Conservation (phyloP, 345 rosid species). For the Heritiera fomes region DNA sequence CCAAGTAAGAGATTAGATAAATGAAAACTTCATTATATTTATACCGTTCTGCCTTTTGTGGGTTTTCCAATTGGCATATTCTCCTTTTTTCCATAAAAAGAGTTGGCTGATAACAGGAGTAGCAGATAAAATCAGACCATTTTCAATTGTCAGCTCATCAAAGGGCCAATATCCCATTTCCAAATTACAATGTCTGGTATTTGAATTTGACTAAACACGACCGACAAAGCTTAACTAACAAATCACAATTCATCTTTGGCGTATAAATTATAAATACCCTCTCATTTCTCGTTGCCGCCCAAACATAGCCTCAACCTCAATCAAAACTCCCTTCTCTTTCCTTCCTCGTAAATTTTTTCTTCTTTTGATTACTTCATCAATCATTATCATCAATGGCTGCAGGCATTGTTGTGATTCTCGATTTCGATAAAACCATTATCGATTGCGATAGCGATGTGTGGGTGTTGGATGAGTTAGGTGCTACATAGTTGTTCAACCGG, state of each 20-base stretch:
- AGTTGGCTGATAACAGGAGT: too few relatives aligned
- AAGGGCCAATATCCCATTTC: too few relatives aligned
- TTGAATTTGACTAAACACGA: too few relatives aligned
- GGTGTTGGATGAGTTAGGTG: constrained; percentile 73
- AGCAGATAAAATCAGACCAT: neutral
- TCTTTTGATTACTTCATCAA: neutral
- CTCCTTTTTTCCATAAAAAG: neutral
- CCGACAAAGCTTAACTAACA: too few relatives aligned
- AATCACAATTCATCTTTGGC: too few relatives aligned
- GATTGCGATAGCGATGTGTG: constrained; percentile 85
- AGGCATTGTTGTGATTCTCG: constrained; percentile 55
- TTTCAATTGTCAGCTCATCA: neutral
- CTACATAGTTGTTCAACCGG: constrained; percentile 65
- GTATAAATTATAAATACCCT: too few relatives aligned
- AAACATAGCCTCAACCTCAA: neutral
- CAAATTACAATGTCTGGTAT: too few relatives aligned
- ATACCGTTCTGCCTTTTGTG: neutral
- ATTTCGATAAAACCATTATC: constrained; percentile 79
- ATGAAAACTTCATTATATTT: too few relatives aligned
- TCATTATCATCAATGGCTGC: constrained; percentile 27
- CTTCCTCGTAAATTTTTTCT: neutral
- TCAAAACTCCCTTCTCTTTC: neutral
- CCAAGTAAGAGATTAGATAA: neutral
- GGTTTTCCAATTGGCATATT: neutral
- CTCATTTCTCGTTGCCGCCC: too few relatives aligned